A percentile compares a stretch with the other conserved stretches of the same genome.
Evolutionary conservation across 2,329 filamentous ascomycete species (phyloP).

Genomic region (Colletotrichum sp.): DNA sequence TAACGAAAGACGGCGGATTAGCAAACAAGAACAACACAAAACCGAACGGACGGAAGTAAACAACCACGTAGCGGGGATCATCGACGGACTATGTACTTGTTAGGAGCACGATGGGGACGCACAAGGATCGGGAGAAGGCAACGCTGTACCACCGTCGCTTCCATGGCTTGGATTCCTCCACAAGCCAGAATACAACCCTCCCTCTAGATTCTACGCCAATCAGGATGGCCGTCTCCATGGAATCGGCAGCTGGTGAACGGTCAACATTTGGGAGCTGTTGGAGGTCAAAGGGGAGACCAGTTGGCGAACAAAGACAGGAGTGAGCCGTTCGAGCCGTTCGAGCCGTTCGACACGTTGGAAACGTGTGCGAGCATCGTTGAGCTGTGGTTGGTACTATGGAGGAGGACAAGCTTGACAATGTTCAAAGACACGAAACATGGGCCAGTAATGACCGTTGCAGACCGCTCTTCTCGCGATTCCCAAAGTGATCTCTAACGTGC

Average conservation of each 20-base stretch:
- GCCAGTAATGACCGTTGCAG: not conserved
- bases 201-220: not conserved
- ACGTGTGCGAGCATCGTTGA: not conserved
- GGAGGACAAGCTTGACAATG: not conserved
- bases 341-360: not conserved
- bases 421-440: not conserved
- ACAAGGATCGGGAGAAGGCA: not conserved
- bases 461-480: not conserved
- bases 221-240: not conserved
- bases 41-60: not conserved
- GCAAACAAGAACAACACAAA: not conserved
- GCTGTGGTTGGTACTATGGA: not conserved
- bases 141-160: not conserved
- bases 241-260: not conserved
- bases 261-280: not conserved
- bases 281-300: not conserved
- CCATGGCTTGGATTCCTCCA: not conserved
- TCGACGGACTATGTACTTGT: not conserved
- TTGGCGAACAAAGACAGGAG: not conserved
- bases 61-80: not conserved
- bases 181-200: not conserved
- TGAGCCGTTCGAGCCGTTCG: not conserved
- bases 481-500: not conserved
- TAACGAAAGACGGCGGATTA: not conserved
- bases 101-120: not conserved